These are phyloP conservation scores for Sophora flavescens DNA, from an alignment of 306 rosid species.

Conservation along the genomic window DNA sequence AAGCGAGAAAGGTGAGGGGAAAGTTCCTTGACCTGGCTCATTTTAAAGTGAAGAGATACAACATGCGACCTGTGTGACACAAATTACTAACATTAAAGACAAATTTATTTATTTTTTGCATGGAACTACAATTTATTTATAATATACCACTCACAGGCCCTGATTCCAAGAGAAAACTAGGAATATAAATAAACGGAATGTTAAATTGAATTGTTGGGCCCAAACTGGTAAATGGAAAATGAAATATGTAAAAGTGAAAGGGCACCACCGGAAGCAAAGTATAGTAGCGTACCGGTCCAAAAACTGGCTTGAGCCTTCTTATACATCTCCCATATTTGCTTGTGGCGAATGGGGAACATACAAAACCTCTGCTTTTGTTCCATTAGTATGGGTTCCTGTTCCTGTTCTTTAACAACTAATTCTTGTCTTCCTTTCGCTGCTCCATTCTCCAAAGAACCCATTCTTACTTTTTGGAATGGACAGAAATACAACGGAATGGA, in stretches of 20 bases:
- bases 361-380: conserved; percentile 83
- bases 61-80: too few relatives aligned
- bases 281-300: conserved; percentile 78
- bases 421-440: conserved; percentile 17
- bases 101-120: background rate
- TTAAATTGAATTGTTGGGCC: background rate
- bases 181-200: background rate
- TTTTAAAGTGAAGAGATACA: background rate
- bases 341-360: conserved; percentile 82
- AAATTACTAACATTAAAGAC: background rate
- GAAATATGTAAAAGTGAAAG: background rate
- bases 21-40: background rate
- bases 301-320: conserved; percentile 95
- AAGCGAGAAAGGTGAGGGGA: background rate
- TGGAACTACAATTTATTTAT: background rate
- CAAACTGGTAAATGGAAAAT: background rate
- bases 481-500: too few relatives aligned
- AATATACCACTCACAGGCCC: background rate
- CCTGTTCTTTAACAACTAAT: conserved; percentile 28
- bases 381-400: conserved; percentile 71
- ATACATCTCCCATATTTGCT: conserved; percentile 93
- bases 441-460: conserved; percentile 69
- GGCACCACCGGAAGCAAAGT: background rate
- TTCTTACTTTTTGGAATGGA: background rate
- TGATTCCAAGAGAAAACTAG: background rate